Conservation (phyloP, 208 protist genomes). For the Trypanosoma conorhini region DNA sequence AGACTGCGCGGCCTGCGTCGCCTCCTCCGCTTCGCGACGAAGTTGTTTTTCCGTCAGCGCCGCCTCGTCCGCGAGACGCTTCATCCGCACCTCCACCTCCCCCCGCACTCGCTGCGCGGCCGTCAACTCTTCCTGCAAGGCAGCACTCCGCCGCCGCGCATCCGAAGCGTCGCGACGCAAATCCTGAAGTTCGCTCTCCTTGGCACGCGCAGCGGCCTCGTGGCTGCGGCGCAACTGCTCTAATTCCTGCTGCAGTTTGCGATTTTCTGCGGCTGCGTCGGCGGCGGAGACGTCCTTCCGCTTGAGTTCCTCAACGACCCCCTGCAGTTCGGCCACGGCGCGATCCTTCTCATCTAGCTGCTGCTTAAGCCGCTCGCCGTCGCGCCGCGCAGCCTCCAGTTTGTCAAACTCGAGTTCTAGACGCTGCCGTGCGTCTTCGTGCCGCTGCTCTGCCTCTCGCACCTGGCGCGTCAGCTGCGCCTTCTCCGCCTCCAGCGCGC, state of each 20-base stretch:
- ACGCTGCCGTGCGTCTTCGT: slow-evolving; percentile 26
- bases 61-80: slow-evolving; percentile 45
- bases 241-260: slow-evolving; percentile 40
- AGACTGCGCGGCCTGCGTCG: slow-evolving; percentile 37
- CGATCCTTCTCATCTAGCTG: slow-evolving; percentile 34
- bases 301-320: slow-evolving; percentile 39
- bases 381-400: slow-evolving; percentile 36
- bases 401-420: slow-evolving; percentile 41
- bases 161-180: slow-evolving; percentile 43
- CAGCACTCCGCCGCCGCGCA: slow-evolving; percentile 33
- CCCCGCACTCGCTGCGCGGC: slow-evolving; percentile 37
- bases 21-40: slow-evolving; percentile 47
- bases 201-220: slow-evolving; percentile 34
- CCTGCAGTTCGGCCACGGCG: slow-evolving; percentile 40
- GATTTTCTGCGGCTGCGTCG: slow-evolving; percentile 4
- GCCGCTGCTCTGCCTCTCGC: slow-evolving; percentile 42
- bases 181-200: slow-evolving; percentile 57
- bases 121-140: slow-evolving; percentile 48
- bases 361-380: slow-evolving; percentile 38
- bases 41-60: slow-evolving; percentile 50
- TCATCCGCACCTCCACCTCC: slow-evolving; percentile 36
- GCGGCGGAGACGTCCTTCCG: slow-evolving; percentile 35
- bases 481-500: slow-evolving; percentile 37
- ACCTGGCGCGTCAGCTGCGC: slow-evolving; percentile 34
- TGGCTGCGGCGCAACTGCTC: slow-evolving; percentile 42